Base-by-base conservation (phyloP, 495 filamentous ascomycete genomes). In the Bombardia bombarda region DNA sequence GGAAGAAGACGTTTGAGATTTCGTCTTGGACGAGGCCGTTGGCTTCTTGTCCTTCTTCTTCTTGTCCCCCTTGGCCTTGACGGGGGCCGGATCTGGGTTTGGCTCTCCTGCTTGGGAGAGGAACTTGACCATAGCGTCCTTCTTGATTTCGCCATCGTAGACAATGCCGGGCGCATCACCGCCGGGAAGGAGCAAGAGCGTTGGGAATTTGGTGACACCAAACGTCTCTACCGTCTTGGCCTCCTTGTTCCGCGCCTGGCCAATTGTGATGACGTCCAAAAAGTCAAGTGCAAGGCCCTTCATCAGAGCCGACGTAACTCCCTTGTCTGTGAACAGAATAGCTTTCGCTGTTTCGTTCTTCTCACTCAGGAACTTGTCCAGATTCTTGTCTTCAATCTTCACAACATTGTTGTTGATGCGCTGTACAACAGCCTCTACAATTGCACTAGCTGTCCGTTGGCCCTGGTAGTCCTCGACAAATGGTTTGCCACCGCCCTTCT, bases 361-460 rank as follows among this genome's bases (percentile, higher is more conserved):
- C 50, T 80, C 74, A 17, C 71, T 67, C 31, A 96, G 63, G 77
- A 87, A 96, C 16, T 71, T 71, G 44, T 89, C 80, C 35, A 95
- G 57, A 26, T 83, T 84, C 63, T 84, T 84, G 63, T 93, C 86
- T 19, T 80, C 81, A 6, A 95, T 67, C 61, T 83, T 87, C 20
- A 96, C 88, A 42, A 97, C 90, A 48, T 90, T 82, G 60, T 97
- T 96, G 44, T 87, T 88, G 56, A 99, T 97, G 53, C 78, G 80
- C 45, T 84, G 79, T 20, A 84, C 77, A 14, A 99, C 84, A 3
- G 86, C 80, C 28, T 95, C 87, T 36, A 89, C 80, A 40, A 99
- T 97, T 46, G 66, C 87, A 53, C 86, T 92, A 24, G 89, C 85
- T 4, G 70, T 84, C 46, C 92, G 77, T 12, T 70, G 67, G 7